Evolutionary conservation across 106 monocot genomes (phyloP).

Genomic region (Triglochin maritima): DNA sequence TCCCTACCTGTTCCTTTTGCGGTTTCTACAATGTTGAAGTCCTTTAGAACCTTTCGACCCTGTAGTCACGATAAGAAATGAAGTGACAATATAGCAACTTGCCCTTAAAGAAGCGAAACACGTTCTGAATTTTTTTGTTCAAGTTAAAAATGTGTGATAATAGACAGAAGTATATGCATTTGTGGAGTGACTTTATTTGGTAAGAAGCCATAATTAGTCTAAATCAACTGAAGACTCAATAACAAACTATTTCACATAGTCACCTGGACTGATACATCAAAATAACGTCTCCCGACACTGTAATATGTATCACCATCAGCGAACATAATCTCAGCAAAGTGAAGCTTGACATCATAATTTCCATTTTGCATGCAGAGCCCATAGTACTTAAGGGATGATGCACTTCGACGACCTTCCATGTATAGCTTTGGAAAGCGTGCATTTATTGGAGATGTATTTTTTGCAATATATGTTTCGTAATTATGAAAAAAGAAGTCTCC

Average conservation of each 20-base stretch:
- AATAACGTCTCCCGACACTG: slow-evolving; percentile 16
- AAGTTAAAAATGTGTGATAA: too few relatives aligned
- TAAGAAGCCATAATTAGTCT: too few relatives aligned
- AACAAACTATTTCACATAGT: background rate
- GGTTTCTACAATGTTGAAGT: slow-evolving; percentile 14
- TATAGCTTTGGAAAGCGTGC: slow-evolving; percentile 4
- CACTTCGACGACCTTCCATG: slow-evolving; percentile 10
- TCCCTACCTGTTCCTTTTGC: slow-evolving; percentile 11
- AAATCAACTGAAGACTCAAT: background rate
- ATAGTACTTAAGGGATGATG: slow-evolving; percentile 14
- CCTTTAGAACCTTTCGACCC: slow-evolving; percentile 7
- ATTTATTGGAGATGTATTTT: background rate
- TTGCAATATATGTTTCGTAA: background rate
- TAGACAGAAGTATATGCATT: too few relatives aligned
- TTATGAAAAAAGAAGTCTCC: slow-evolving; percentile 4
- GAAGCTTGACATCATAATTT: slow-evolving; percentile 16
- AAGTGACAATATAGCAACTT: too few relatives aligned
- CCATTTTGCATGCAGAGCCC: slow-evolving; percentile 14
- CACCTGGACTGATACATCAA: slow-evolving; percentile 22
- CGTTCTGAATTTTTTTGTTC: too few relatives aligned
- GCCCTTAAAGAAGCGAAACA: too few relatives aligned
- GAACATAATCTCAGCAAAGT: slow-evolving; percentile 22
- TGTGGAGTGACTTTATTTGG: too few relatives aligned
- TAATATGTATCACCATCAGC: slow-evolving; percentile 7
- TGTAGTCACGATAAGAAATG: background rate